These are phyloP conservation scores for Dictyostelium firmibasis DNA, from an alignment of 78 protist genomes.

Conservation along the genomic window DNA sequence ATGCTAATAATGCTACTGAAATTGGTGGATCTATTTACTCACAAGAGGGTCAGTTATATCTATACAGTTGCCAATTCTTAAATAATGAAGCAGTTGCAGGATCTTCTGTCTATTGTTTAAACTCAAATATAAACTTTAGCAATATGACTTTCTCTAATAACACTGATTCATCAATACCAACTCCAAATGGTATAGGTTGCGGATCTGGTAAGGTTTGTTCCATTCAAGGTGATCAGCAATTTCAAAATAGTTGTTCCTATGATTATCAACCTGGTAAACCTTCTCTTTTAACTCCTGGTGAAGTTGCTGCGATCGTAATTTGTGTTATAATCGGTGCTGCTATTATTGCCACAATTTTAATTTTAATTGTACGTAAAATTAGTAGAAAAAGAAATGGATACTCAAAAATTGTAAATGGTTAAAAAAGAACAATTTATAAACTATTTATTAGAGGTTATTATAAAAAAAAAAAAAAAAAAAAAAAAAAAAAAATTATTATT, in stretches of 20 bases:
- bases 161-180: not conserved
- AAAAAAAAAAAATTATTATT: no score
- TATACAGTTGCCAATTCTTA: not conserved
- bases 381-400: not conserved
- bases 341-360: not conserved
- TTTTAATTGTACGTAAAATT: not conserved
- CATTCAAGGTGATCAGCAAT: not conserved
- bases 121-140: not conserved
- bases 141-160: not conserved
- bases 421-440: not conserved
- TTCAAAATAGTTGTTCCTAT: not conserved
- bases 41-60: not conserved
- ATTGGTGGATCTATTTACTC: not conserved
- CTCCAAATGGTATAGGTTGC: constrained; percentile 11
- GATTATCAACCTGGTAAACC: not conserved
- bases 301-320: not conserved
- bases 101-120: not conserved
- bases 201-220: not conserved
- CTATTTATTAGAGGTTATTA: no score
- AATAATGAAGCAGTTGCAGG: constrained; percentile 2
- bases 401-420: not conserved
- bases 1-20: not conserved
- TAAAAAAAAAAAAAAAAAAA: no score
- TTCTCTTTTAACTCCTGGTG: not conserved
- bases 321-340: not conserved